phyloP scores from a whole-genome alignment of 768 basidiomycete genomes.

The Pholiota microspora region DNA sequence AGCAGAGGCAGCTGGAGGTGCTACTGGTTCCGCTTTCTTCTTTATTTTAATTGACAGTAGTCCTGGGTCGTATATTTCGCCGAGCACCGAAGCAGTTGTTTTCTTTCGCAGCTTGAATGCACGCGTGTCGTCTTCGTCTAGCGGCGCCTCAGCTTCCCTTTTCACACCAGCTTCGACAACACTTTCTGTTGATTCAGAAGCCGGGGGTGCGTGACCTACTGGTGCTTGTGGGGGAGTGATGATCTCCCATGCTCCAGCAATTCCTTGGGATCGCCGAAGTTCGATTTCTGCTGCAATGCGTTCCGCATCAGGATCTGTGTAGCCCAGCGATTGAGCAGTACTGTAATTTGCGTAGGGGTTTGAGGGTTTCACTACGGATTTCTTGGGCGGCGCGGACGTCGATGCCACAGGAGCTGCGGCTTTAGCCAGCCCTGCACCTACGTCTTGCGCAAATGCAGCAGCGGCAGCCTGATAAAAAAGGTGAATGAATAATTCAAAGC shows the following conservation, averaged over 20 bases:
- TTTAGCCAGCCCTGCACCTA: conserved; percentile 64
- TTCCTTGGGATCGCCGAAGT: conserved; percentile 59
- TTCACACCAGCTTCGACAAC: conserved; percentile 28
- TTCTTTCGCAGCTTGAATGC: conserved; percentile 70
- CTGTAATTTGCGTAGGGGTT: conserved; percentile 84
- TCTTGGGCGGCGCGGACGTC: conserved; percentile 33
- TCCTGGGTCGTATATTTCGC: conserved; percentile 82
- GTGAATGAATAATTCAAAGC: background rate
- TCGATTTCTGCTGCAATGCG: conserved; percentile 58
- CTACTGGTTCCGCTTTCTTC: conserved; percentile 41
- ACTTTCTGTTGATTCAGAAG: conserved; percentile 10
- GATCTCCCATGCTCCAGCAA: conserved; percentile 77
- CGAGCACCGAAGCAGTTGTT: conserved; percentile 56
- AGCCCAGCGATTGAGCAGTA: conserved; percentile 82
- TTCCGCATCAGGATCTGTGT: conserved; percentile 73
- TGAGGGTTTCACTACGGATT: conserved; percentile 47
- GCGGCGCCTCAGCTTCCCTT: conserved; percentile 35
- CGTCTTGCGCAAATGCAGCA: conserved; percentile 76
- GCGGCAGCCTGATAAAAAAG: conserved; percentile 58
- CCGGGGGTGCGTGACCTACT: conserved; percentile 6
- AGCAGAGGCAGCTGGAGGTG: conserved; percentile 21
- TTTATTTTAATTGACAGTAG: conserved; percentile 64
- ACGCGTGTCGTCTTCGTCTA: conserved; percentile 52
- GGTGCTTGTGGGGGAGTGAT: conserved; percentile 35
- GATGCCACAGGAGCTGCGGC: conserved; percentile 32